Base-by-base conservation (phyloP, 345 rosid genomes). In the Acer campestre region DNA sequence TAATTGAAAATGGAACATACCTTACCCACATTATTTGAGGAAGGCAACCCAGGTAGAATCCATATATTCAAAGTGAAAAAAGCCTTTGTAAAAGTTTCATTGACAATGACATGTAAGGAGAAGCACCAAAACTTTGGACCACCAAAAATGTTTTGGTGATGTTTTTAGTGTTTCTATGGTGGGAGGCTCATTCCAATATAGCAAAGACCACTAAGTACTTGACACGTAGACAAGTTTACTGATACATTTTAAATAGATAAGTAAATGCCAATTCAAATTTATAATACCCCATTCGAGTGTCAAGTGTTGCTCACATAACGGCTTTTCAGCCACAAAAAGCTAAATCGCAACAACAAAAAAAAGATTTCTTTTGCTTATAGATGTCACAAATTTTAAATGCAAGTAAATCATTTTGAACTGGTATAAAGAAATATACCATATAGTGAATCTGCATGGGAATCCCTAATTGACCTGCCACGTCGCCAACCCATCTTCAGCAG, bases 401-500 rank as follows among this genome's bases (percentile, higher is more conserved):
- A 58, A 64, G 49, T 13, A 44, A 73, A 20, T 68, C 3, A 38
- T 62, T 4, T 56, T 38, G 40, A 58, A 51, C 68, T 23, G n/a
- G 7, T 42, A 29, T 14, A 29, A 42, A 25, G 61, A 72, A 75
- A 79, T 59, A 69, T 81, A 90, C 96, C 91, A 71, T 86, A 85
- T 46, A 85, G 82, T 46, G 91, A 85, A 82, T 82, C 86, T 73
- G 90, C 82, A 71, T 79, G 85, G 35, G 89, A 89, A 76, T 90
- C 97, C 84, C 89, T 94, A 77, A 94, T 87, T 46, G 98, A 88
- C 83, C 85, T 95, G 59, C 97, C 97, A 46, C 79, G 97, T 61
- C 93, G 89, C 99, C 99, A 96, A 80, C 98, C 98, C 98, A 96
- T 92, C 87, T 91, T 96, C 78, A 87, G 78, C 80, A 96, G 89